Evolutionary conservation across 116 monocot species (phyloP).

Genomic region (Zostera marina): DNA sequence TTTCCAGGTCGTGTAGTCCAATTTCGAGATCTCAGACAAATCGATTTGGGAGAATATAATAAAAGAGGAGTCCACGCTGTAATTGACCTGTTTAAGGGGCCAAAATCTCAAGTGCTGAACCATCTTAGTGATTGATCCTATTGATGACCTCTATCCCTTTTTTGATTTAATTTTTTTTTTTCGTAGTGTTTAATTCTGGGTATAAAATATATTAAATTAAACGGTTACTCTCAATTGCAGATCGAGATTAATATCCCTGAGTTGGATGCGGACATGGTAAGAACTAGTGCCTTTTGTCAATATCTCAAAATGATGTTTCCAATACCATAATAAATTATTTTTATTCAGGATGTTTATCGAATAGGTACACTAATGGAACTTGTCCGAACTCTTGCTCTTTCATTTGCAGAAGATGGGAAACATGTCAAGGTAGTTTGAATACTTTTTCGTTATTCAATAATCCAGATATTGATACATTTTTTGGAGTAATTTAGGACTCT

Average conservation of each 20-base stretch:
- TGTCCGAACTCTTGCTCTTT: constrained; percentile 76
- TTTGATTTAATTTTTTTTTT: background rate
- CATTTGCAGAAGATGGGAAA: constrained; percentile 97
- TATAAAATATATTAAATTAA: background rate
- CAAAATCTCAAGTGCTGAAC: too few species aligned
- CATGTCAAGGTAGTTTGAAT: constrained; percentile 52
- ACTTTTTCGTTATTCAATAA: background rate
- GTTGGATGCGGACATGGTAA: constrained; percentile 92
- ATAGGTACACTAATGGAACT: constrained; percentile 96
- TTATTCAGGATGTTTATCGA: constrained; percentile 86
- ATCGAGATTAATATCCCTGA: constrained; percentile 95
- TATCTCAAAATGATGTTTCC: background rate
- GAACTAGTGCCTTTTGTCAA: background rate
- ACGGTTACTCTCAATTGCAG: constrained; percentile 13
- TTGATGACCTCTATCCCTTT: too few species aligned
- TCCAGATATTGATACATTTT: background rate
- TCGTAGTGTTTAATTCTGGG: background rate
- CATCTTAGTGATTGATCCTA: too few species aligned
- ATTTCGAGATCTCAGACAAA: too few species aligned
- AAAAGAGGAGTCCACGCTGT: too few species aligned
- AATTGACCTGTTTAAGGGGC: too few species aligned
- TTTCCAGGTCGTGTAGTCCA: too few species aligned
- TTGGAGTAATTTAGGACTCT: background rate
- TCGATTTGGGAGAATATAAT: too few species aligned
- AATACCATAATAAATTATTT: constrained; percentile 13